Evolutionary conservation across 2,329 filamentous ascomycete species (phyloP).

Genomic region (Pyrenophora graminea): DNA sequence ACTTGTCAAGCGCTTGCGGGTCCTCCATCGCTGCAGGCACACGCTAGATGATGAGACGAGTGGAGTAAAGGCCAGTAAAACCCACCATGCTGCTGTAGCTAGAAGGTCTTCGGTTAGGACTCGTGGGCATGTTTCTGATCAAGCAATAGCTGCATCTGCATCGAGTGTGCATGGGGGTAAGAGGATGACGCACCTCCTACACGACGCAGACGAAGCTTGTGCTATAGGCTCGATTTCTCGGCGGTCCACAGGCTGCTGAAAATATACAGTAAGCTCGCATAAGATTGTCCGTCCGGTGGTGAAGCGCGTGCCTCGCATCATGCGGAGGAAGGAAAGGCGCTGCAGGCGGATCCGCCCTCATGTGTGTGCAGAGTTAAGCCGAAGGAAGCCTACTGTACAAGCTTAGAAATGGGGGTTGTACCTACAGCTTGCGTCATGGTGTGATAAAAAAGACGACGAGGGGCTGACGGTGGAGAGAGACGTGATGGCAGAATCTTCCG

Average conservation of each 20-base stretch:
- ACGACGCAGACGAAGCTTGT: conserved; percentile 10
- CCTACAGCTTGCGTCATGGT: conserved; percentile 22
- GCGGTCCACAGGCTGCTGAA: neutral
- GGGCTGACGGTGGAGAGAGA: conserved; percentile 14
- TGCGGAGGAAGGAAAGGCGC: conserved; percentile 24
- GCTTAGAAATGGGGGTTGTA: conserved; percentile 5
- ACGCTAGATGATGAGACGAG: conserved; percentile 24
- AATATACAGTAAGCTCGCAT: conserved; percentile 17
- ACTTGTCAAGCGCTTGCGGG: conserved; percentile 19
- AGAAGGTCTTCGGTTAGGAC: conserved; percentile 26
- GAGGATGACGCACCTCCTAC: conserved; percentile 23
- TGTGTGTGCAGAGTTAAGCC: conserved; percentile 28
- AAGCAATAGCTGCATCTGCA: conserved; percentile 11
- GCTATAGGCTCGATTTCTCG: conserved; percentile 19
- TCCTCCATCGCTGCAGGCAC: conserved; percentile 13
- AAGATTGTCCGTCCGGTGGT: conserved; percentile 22
- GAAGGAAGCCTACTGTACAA: conserved; percentile 31
- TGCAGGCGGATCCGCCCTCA: conserved; percentile 19
- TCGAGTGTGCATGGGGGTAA: conserved; percentile 17
- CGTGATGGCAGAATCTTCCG: conserved; percentile 1
- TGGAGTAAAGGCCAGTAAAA: conserved; percentile 22
- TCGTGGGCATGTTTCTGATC: conserved; percentile 28
- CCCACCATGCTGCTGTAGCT: conserved; percentile 32
- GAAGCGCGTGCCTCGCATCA: conserved; percentile 26
- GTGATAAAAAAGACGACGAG: conserved; percentile 22